These are phyloP conservation scores for Gossypium stocksii DNA, from an alignment of 345 rosid genomes.

Conservation along the genomic window DNA sequence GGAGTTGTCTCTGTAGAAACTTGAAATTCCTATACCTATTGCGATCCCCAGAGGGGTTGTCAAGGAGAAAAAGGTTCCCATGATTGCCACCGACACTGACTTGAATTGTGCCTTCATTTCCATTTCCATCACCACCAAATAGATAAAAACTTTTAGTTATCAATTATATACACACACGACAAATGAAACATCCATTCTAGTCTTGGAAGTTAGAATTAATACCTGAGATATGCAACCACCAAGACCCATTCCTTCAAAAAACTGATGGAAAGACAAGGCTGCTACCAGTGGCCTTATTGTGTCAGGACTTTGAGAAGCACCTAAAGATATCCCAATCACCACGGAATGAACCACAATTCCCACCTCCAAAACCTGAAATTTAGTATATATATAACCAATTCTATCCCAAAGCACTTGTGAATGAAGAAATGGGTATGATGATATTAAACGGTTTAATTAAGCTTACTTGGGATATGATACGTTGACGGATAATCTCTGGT, in stretches of 20 bases:
- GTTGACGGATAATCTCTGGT: conserved; percentile 37
- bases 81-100: conserved; percentile 40
- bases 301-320: conserved; percentile 44
- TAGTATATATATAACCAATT: not conserved
- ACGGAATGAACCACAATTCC: conserved; percentile 74
- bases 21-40: conserved; percentile 52
- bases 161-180: too few species aligned
- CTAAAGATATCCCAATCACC: conserved; percentile 63
- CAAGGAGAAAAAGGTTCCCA: conserved; percentile 70
- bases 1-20: conserved; percentile 39
- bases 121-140: not conserved
- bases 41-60: conserved; percentile 62
- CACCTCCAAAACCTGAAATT: conserved; percentile 51
- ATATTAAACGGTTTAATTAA: not conserved
- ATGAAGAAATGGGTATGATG: too few species aligned
- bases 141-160: not conserved
- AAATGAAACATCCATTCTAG: too few species aligned
- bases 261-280: conserved; percentile 72
- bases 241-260: conserved; percentile 78
- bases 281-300: conserved; percentile 61
- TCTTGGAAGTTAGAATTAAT: not conserved
- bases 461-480: conserved; percentile 48
- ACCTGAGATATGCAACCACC: conserved; percentile 77
- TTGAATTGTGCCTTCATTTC: conserved; percentile 44
- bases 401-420: not conserved